Conservation (phyloP, 768 basidiomycete genomes). For the Goffeauzyma gilvescens region DNA sequence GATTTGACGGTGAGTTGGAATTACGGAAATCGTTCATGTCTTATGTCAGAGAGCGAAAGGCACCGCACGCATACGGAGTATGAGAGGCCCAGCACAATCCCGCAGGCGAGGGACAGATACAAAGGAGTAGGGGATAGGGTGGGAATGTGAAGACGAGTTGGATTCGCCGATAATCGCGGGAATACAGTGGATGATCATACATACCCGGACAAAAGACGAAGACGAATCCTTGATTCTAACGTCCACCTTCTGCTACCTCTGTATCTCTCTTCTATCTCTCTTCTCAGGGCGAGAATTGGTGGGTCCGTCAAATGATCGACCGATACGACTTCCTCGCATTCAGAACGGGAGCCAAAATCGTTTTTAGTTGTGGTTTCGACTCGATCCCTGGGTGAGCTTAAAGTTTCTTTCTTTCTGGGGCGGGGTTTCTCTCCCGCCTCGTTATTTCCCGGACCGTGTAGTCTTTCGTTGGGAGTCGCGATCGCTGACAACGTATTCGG, state of each 20-base stretch:
- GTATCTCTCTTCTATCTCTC: slow-evolving; percentile 1
- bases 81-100: no score
- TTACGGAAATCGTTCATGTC: neutral
- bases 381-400: slow-evolving; percentile 25
- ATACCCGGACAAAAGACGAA: neutral
- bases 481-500: no score
- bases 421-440: no score
- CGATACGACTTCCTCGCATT: slow-evolving; percentile 57
- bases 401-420: no score
- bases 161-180: neutral
- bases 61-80: no score
- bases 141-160: slow-evolving; percentile 34
- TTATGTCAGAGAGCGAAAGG: slow-evolving; percentile 37
- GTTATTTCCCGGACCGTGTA: no score
- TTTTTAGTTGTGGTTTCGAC: slow-evolving; percentile 53
- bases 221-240: slow-evolving; percentile 2
- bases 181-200: neutral
- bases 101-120: no score
- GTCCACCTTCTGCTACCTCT: neutral
- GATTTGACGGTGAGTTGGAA: slow-evolving; percentile 41
- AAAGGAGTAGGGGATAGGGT: slow-evolving; percentile 50
- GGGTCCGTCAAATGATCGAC: slow-evolving; percentile 15
- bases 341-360: slow-evolving; percentile 51
- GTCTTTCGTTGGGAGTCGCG: no score
- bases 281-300: slow-evolving; percentile 15